These are phyloP conservation scores for Russula lepida DNA, from an alignment of 768 basidiomycete species.

Conservation along the genomic window DNA sequence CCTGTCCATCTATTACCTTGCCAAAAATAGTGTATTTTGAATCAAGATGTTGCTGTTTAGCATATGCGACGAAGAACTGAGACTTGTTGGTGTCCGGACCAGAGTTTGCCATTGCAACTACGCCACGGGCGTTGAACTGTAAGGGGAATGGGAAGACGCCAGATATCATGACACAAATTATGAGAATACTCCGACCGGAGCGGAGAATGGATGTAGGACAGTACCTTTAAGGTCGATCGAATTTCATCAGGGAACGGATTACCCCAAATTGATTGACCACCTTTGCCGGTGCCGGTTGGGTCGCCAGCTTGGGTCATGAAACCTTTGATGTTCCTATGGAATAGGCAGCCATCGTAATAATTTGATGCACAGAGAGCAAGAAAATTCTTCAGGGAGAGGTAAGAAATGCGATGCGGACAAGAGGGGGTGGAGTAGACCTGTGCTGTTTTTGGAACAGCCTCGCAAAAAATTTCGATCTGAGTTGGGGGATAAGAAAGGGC, in stretches of 20 bases:
- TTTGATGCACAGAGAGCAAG: constrained; percentile 87
- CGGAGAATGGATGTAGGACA: constrained; percentile 15
- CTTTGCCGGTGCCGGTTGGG: constrained; percentile 85
- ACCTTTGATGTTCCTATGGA: constrained; percentile 90
- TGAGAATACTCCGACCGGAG: constrained; percentile 2
- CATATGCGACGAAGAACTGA: constrained; percentile 84
- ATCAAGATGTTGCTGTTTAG: constrained; percentile 91
- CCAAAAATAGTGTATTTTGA: constrained; percentile 93
- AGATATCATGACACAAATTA: background rate
- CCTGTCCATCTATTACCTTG: constrained; percentile 97
- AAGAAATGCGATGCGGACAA: background rate
- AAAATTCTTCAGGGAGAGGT: constrained; percentile 61
- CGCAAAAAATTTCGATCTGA: constrained; percentile 95
- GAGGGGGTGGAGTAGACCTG: constrained; percentile 47
- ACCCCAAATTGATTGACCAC: constrained; percentile 96
- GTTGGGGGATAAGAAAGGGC: background rate
- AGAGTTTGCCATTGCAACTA: constrained; percentile 97
- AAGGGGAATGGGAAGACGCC: constrained; percentile 1
- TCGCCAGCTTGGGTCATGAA: constrained; percentile 97
- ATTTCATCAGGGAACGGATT: constrained; percentile 88
- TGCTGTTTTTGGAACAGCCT: constrained; percentile 89
- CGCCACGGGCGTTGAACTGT: constrained; percentile 90
- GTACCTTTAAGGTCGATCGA: constrained; percentile 85
- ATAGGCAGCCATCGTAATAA: constrained; percentile 76
- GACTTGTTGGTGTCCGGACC: constrained; percentile 91